Evolutionary conservation across 257 asterid species (phyloP).

Genomic region (Knoxia roxburghii): DNA sequence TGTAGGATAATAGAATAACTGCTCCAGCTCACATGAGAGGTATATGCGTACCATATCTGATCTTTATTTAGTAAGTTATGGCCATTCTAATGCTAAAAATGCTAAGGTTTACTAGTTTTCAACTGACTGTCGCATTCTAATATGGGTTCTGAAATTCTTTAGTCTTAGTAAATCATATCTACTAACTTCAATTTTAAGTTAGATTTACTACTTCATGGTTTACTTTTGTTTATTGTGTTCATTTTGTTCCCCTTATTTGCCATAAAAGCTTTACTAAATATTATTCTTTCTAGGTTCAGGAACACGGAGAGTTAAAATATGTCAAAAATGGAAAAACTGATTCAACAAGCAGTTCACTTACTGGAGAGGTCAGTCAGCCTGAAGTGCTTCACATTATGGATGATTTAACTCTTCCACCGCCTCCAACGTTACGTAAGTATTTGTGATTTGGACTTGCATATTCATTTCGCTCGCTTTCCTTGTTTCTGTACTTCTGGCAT

Average conservation of each 20-base stretch:
- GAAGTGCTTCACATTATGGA: slow-evolving; percentile 20
- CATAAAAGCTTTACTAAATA: slow-evolving; percentile 15
- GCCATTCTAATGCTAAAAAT: background rate
- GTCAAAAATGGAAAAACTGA: slow-evolving; percentile 23
- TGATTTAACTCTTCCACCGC: slow-evolving; percentile 41
- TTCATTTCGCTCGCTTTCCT: background rate
- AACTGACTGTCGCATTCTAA: background rate
- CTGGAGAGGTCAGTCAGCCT: slow-evolving; percentile 17
- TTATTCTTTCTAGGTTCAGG: slow-evolving; percentile 32
- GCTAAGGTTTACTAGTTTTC: background rate
- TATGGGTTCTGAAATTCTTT: background rate
- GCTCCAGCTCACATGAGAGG: background rate
- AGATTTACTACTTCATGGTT: background rate
- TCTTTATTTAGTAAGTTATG: background rate
- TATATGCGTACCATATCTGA: background rate
- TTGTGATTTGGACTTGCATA: background rate
- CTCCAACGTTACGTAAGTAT: slow-evolving; percentile 45
- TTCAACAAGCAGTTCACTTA: slow-evolving; percentile 19
- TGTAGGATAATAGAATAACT: background rate
- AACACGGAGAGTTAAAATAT: slow-evolving; percentile 18
- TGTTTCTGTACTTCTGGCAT: background rate
- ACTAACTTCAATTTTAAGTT: background rate
- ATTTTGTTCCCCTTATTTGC: background rate
- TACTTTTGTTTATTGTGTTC: background rate
- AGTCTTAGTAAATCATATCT: background rate